These are phyloP conservation scores for Globisporangium uncinulatum DNA, from an alignment of 352 stramenopile species.

Conservation along the genomic window DNA sequence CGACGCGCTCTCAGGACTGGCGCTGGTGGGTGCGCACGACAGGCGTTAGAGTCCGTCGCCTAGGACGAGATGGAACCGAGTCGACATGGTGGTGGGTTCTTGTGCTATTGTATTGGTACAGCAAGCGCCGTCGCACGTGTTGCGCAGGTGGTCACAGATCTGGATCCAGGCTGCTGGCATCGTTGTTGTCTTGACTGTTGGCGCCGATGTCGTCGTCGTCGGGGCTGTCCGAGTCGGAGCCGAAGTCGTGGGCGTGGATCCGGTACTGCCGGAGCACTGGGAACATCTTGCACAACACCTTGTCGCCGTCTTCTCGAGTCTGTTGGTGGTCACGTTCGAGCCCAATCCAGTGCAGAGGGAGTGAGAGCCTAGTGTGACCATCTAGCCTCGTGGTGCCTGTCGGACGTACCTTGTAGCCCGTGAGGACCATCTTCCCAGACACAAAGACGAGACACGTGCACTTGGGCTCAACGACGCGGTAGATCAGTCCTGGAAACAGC, in stretches of 20 bases:
- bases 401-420: conserved; percentile 76
- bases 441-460: conserved; percentile 72
- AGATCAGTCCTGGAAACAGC: conserved; percentile 97
- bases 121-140: neutral
- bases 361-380: too few relatives aligned
- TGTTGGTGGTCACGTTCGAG: neutral
- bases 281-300: conserved; percentile 24
- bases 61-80: too few relatives aligned
- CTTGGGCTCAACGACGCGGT: conserved; percentile 90
- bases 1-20: too few relatives aligned
- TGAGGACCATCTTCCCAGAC: conserved; percentile 74
- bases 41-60: too few relatives aligned
- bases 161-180: neutral
- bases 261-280: conserved; percentile 25
- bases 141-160: neutral
- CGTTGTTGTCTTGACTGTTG: neutral
- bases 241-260: conserved; percentile 6
- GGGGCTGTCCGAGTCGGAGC: conserved; percentile 7
- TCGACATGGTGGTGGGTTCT: neutral
- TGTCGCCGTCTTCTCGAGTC: conserved; percentile 18
- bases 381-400: neutral
- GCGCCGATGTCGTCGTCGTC: conserved; percentile 13
- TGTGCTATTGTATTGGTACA: conserved; percentile 1
- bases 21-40: too few relatives aligned
- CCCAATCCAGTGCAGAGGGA: neutral